Percentiles rank a stretch among this genome's conserved stretches.
phyloP scores from a whole-genome alignment of 495 filamentous ascomycete genomes.

The Xylaria flabelliformis region DNA sequence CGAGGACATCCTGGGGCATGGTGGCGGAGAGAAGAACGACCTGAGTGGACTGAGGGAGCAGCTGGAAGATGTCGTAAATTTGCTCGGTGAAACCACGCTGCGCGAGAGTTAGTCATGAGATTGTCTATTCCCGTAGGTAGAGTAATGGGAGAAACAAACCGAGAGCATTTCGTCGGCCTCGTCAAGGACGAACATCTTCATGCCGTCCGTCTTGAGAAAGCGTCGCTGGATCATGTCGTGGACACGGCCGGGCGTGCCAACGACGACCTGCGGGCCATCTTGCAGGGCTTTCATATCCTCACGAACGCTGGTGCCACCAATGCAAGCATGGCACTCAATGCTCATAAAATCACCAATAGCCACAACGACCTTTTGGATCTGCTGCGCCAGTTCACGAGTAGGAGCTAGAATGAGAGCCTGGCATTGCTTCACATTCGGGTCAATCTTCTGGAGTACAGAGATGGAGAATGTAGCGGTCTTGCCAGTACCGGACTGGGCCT shows the following conservation, averaged over 20 bases:
- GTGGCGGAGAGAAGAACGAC: slow-evolving; percentile 97
- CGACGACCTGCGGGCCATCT: slow-evolving; percentile 94
- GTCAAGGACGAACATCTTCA: slow-evolving; percentile 99
- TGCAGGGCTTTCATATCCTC: slow-evolving; percentile 97
- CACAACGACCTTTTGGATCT: slow-evolving; percentile 99
- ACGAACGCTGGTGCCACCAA: slow-evolving; percentile 96
- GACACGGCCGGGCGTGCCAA: slow-evolving; percentile 96
- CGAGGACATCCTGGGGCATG: slow-evolving; percentile 97
- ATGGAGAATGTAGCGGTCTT: slow-evolving; percentile 99
- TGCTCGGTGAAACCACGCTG: slow-evolving; percentile 98
- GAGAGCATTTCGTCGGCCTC: slow-evolving; percentile 99
- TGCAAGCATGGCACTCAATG: slow-evolving; percentile 98
- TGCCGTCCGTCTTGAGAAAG: slow-evolving; percentile 88
- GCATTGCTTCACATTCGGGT: slow-evolving; percentile 89
- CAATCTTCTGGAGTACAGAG: slow-evolving; percentile 96
- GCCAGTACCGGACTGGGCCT: slow-evolving; percentile 98
- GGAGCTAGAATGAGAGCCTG: slow-evolving; percentile 96
- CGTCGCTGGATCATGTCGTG: slow-evolving; percentile 99
- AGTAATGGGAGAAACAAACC: slow-evolving; percentile 57
- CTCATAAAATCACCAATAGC: slow-evolving; percentile 99
- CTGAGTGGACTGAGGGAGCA: slow-evolving; percentile 95
- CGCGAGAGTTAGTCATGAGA: slow-evolving; percentile 11
- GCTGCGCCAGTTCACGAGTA: slow-evolving; percentile 95
- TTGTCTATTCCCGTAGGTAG: not conserved
- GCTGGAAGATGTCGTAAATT: slow-evolving; percentile 99